These are phyloP conservation scores for Phanerodontia chrysosporium DNA, from an alignment of 768 basidiomycete genomes.

Conservation along the genomic window DNA sequence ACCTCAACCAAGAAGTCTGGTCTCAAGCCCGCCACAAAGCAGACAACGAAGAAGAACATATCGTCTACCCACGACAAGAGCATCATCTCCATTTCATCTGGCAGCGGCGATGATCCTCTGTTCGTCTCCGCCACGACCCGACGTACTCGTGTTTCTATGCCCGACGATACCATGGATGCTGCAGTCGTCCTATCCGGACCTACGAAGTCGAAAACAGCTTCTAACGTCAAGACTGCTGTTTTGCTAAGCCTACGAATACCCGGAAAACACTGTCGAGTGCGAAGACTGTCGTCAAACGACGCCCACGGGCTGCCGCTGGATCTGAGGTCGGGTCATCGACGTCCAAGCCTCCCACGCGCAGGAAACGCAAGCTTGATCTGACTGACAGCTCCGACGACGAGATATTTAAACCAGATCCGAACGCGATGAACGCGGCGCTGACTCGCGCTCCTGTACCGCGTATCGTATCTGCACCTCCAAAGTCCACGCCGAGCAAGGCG, in stretches of 20 bases:
- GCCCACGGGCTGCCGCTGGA: neutral
- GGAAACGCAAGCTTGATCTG: constrained; percentile 9
- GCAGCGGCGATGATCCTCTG: constrained; percentile 12
- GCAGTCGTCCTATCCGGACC: constrained; percentile 1
- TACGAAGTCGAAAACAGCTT: neutral
- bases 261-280: neutral
- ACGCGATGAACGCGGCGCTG: neutral
- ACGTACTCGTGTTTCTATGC: constrained; percentile 9
- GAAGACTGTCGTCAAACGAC: constrained; percentile 9
- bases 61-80: neutral
- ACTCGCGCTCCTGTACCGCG: constrained; percentile 2
- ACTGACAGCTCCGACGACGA: neutral
- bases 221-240: neutral
- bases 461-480: neutral
- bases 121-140: constrained; percentile 16
- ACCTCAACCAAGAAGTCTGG: constrained; percentile 4
- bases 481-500: neutral
- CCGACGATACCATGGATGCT: constrained; percentile 8
- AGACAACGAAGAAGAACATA: neutral
- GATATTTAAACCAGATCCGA: constrained; percentile 5
- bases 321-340: neutral
- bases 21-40: neutral
- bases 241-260: neutral
- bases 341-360: neutral
- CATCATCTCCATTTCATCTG: constrained; percentile 21